Base-by-base conservation (phyloP, 768 basidiomycete genomes). In the Clathrus columnatus region DNA sequence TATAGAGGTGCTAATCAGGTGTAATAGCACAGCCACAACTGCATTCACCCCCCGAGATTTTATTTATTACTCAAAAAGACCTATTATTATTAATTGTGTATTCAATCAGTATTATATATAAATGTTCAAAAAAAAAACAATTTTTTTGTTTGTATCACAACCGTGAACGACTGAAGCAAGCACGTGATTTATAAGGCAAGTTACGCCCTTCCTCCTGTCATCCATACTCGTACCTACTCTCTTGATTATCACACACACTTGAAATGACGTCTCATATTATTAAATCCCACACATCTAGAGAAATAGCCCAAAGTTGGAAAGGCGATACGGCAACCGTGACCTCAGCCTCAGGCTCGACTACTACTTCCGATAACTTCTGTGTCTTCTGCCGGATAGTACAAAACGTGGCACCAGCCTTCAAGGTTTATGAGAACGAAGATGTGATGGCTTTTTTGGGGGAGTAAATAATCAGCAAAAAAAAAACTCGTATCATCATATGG, bases 191-290 rank as follows among this genome's bases (percentile, higher is more conserved):
- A n/a, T n/a, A n/a, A n/a, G n/a, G n/a, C n/a, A n/a, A n/a, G n/a
- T n/a, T n/a, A n/a, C n/a, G n/a, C n/a, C n/a, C n/a, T n/a, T n/a
- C n/a, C n/a, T n/a, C n/a, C n/a, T n/a, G n/a, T n/a, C n/a, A n/a
- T n/a, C n/a, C n/a, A n/a, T n/a, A n/a, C n/a, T n/a, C n/a, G n/a
- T n/a, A n/a, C n/a, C n/a, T n/a, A n/a, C n/a, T n/a, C n/a, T n/a
- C n/a, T n/a, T n/a, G n/a, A n/a, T 14, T 36, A 36, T 36, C 21
- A 14, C 11, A 17, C 29, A 32, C 41, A 54, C 14, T 18, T 45
- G 46, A 18, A 18, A 86, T 87, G 85, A 87, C 85, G 56, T 85
- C 84, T 29, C 85, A 84, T 70, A 80, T 87, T 18, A 85, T 87
- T 64, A 72, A 82, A 54, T 73, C 77, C 20, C 84, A 85, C 62